Conservation (phyloP, 306 rosid species). For the Lathyrus sativus region DNA sequence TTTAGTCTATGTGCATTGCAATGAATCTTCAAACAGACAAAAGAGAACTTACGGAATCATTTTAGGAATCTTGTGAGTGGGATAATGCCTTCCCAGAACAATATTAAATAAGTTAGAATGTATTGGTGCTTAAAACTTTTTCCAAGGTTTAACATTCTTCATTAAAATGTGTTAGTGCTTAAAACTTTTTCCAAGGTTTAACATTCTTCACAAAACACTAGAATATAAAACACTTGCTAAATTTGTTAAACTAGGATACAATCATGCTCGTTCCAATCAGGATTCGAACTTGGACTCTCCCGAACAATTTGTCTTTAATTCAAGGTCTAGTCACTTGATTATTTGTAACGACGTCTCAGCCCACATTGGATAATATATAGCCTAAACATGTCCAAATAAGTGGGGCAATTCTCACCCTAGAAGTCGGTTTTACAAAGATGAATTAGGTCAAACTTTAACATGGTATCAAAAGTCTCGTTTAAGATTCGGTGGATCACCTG, state of each 20-base stretch:
- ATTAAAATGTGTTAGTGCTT: not conserved
- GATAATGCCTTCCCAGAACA: not conserved
- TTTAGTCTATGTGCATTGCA: constrained; percentile 7
- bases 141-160: not conserved
- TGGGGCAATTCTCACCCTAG: too few species aligned
- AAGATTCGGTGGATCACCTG: too few species aligned
- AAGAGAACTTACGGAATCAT: not conserved
- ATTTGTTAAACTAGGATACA: not conserved
- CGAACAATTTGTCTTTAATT: not conserved
- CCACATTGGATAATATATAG: too few species aligned
- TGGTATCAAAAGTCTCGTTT: too few species aligned
- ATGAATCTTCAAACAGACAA: not conserved
- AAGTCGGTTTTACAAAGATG: too few species aligned
- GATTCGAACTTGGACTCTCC: not conserved
- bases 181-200: not conserved
- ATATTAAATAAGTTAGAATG: not conserved
- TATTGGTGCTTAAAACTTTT: not conserved
- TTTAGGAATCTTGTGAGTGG: constrained; percentile 8
- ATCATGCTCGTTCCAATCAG: not conserved
- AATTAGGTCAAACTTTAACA: too few species aligned
- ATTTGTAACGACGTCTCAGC: not conserved
- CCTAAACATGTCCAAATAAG: too few species aligned
- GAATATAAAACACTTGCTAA: not conserved
- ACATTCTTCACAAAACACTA: not conserved
- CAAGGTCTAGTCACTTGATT: not conserved